Evolutionary conservation across 305 asterid genomes (phyloP).

Genomic region (Fraxinus greggii): DNA sequence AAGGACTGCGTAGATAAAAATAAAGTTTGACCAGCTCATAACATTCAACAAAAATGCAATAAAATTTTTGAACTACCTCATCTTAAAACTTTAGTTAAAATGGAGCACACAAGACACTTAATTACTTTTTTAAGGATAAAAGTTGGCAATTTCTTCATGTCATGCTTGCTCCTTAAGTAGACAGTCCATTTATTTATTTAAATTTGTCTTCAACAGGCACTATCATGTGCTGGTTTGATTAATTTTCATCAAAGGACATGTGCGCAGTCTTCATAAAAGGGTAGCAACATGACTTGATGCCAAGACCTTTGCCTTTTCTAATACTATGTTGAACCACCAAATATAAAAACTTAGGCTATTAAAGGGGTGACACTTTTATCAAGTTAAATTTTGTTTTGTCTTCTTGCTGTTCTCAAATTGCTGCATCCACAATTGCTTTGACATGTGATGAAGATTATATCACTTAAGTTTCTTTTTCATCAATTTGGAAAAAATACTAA

Average conservation of each 20-base stretch:
- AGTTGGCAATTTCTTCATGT: background rate
- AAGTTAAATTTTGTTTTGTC: background rate
- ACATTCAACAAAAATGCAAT: background rate
- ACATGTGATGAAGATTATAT: slow-evolving; percentile 7
- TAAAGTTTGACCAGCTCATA: background rate
- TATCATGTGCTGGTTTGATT: background rate
- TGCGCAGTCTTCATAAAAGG: background rate
- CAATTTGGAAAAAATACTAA: background rate
- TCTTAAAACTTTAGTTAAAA: background rate
- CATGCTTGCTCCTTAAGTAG: background rate
- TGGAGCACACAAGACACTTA: background rate
- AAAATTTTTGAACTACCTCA: background rate
- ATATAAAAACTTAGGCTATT: background rate
- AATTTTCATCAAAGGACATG: background rate
- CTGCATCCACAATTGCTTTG: background rate
- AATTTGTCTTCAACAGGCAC: background rate
- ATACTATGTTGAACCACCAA: background rate
- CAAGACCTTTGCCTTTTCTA: background rate
- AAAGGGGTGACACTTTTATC: background rate
- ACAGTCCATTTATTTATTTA: background rate
- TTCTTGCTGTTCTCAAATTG: background rate
- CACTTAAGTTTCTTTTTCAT: background rate
- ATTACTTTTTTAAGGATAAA: background rate
- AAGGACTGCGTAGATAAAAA: background rate
- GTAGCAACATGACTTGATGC: background rate